Conservation (phyloP, 441 rosid species). For the Populus hybrid region DNA sequence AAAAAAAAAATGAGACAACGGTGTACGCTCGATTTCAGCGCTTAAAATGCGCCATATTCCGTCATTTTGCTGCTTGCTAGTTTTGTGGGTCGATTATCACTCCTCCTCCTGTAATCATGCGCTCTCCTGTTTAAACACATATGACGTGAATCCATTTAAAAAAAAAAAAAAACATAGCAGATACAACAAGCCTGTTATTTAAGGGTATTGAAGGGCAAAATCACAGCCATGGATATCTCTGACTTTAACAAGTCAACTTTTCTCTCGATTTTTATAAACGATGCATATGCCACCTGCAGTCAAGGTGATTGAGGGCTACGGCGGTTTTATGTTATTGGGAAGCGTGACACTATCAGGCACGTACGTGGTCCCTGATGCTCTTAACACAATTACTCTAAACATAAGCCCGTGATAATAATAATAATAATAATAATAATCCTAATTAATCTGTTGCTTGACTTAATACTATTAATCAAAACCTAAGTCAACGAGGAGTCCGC, state of each 20-base stretch:
- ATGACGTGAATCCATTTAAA: no score
- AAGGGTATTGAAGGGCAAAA: not conserved
- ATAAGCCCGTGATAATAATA: not conserved
- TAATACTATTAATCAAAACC: not conserved
- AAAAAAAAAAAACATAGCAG: not conserved
- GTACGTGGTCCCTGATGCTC: not conserved
- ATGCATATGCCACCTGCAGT: conserved; percentile 5
- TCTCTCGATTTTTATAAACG: not conserved
- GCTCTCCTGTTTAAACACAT: not conserved
- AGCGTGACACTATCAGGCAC: not conserved
- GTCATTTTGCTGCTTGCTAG: conserved; percentile 7
- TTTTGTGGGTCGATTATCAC: not conserved
- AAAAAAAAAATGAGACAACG: not conserved
- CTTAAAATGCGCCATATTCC: conserved; percentile 34
- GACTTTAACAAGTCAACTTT: not conserved
- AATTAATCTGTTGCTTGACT: not conserved
- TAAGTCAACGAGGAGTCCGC: not conserved
- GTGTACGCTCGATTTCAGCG: conserved; percentile 31
- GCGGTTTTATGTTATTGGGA: not conserved
- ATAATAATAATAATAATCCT: no score
- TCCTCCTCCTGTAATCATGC: no score
- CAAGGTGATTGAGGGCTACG: not conserved
- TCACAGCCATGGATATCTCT: conserved; percentile 6
- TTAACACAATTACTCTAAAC: not conserved
- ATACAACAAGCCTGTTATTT: not conserved